Evolutionary conservation across 192 early-diverging fungal species (phyloP).

Genomic region (Coemansia sp.): DNA sequence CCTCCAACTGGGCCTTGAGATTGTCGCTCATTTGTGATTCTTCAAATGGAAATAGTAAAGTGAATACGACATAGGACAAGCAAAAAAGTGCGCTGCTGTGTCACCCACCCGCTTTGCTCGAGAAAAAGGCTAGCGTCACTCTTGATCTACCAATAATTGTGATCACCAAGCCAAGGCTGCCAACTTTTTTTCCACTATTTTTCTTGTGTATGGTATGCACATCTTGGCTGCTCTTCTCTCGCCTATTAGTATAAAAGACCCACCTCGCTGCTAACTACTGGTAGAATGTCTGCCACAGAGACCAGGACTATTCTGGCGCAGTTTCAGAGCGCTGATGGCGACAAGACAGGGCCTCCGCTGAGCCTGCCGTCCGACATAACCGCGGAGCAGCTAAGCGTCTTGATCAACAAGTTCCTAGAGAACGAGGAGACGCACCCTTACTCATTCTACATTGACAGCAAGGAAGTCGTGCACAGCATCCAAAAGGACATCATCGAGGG

Average conservation of each 20-base stretch:
- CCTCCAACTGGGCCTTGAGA: conserved; percentile 42
- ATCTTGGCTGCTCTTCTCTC: neutral
- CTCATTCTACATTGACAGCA: conserved; percentile 86
- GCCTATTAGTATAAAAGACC: neutral
- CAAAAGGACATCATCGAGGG: conserved; percentile 78
- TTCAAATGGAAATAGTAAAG: neutral
- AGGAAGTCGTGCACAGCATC: conserved; percentile 74
- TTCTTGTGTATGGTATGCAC: neutral
- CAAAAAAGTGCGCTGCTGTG: neutral
- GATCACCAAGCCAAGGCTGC: neutral
- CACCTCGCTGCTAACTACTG: neutral
- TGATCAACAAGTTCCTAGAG: conserved; percentile 86
- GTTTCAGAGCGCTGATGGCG: conserved; percentile 78
- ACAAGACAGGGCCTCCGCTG: conserved; percentile 79
- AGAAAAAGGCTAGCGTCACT: neutral
- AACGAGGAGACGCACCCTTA: conserved; percentile 88
- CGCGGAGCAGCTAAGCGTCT: conserved; percentile 78
- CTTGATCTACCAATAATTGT: neutral
- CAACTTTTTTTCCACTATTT: neutral
- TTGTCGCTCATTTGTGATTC: conserved; percentile 13
- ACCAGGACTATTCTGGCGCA: conserved; percentile 50
- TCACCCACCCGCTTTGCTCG: neutral
- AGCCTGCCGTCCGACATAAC: conserved; percentile 82
- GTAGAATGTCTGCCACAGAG: conserved; percentile 2
- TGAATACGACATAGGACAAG: neutral